Percentiles rank a stretch among this genome's conserved stretches.
Evolutionary conservation across 2,329 filamentous ascomycete species (phyloP).

Genomic region (Eutypa lata): DNA sequence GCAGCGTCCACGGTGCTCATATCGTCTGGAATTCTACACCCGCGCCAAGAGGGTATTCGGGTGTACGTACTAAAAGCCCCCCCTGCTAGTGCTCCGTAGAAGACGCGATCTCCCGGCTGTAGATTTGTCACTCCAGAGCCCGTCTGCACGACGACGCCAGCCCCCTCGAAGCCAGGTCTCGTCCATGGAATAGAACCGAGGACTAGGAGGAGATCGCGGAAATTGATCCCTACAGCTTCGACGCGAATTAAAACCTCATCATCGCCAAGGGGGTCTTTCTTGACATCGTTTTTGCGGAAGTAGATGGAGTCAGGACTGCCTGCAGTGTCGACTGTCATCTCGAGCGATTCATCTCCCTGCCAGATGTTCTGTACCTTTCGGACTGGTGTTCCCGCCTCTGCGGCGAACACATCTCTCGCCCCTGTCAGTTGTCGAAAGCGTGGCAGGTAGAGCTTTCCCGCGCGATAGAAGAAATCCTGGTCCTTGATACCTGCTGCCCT

Average conservation of each 20-base stretch:
- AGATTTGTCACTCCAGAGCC: constrained; percentile 5
- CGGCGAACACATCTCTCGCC: constrained; percentile 11
- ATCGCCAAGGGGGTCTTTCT: constrained; percentile 5
- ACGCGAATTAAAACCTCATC: constrained; percentile 18
- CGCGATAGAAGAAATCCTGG: constrained; percentile 12
- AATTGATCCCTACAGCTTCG: constrained; percentile 17
- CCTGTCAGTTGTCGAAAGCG: constrained; percentile 7
- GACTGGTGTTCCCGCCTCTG: constrained; percentile 10
- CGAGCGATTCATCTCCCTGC: constrained; percentile 14
- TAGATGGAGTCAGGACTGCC: constrained; percentile 23
- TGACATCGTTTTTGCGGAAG: constrained; percentile 12
- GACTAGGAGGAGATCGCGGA: constrained; percentile 17
- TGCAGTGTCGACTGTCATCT: constrained; percentile 21
- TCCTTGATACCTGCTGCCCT: constrained; percentile 3
- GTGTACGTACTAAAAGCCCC: constrained; percentile 16
- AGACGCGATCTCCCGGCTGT: constrained; percentile 5
- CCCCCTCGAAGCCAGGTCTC: constrained; percentile 8
- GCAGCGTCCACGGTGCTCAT: constrained; percentile 37
- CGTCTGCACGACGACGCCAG: constrained; percentile 3
- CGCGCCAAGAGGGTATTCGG: constrained; percentile 10
- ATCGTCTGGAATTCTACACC: constrained; percentile 31
- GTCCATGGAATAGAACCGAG: constrained; percentile 21
- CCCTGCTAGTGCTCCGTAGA: constrained; percentile 8
- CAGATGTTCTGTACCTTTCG: constrained; percentile 19
- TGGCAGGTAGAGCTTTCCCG: constrained; percentile 9